Conservation (phyloP, 2,329 filamentous ascomycete genomes). For the Botrytis deweyae region DNA sequence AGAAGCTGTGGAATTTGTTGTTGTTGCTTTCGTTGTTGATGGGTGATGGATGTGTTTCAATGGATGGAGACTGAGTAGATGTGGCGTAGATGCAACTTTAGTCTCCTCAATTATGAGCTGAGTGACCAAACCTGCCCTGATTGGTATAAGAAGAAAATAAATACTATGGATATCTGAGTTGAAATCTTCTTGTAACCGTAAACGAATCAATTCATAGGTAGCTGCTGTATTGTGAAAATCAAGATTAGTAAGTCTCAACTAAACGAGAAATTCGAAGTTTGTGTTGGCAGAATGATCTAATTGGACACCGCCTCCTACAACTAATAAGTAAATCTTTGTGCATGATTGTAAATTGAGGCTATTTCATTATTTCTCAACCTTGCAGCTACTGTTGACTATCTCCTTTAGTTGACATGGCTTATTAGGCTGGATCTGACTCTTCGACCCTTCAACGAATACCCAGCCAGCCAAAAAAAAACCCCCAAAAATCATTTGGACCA, state of each 20-base stretch:
- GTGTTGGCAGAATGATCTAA: neutral
- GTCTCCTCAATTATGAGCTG: neutral
- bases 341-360: neutral
- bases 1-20: neutral
- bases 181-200: neutral
- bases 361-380: neutral
- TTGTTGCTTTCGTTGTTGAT: no score
- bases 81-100: no score
- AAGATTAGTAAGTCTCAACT: neutral
- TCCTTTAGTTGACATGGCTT: neutral
- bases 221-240: neutral
- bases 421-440: no score
- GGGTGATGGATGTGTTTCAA: no score
- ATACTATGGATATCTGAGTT: neutral
- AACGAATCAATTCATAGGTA: neutral
- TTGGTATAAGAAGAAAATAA: neutral
- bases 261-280: neutral
- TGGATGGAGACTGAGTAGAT: no score
- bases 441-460: no score
- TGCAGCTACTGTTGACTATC: neutral
- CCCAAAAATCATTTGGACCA: neutral
- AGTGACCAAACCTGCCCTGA: neutral
- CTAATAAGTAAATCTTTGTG: no score
- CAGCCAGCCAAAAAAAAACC: no score
- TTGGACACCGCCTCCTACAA: no score